Evolutionary conservation across 140 eudicot species (phyloP).

Genomic region (Flaveria floridana): DNA sequence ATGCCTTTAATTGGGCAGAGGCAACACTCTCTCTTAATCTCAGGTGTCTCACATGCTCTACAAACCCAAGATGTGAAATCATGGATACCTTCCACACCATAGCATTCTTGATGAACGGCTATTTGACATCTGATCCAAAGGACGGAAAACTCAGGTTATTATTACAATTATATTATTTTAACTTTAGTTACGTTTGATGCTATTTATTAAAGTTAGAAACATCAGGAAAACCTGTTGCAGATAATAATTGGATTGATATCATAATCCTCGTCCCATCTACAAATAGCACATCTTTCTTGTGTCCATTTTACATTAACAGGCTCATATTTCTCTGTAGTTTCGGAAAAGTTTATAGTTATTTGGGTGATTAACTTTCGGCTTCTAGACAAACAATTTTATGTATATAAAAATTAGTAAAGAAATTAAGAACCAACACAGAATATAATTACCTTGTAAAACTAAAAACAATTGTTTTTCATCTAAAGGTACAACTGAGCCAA

Average conservation of each 20-base stretch:
- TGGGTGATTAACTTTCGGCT: background rate
- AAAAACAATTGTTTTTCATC: constrained; percentile 52
- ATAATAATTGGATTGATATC: constrained; percentile 78
- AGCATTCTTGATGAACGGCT: constrained; percentile 97
- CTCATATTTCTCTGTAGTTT: constrained; percentile 56
- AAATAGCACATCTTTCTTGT: constrained; percentile 82
- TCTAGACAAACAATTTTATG: background rate
- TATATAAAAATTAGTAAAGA: background rate
- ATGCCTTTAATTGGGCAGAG: constrained; percentile 93
- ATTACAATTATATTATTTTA: background rate
- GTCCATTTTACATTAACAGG: constrained; percentile 86
- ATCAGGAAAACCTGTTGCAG: constrained; percentile 64
- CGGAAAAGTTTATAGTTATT: constrained; percentile 12
- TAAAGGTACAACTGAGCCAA: constrained; percentile 37
- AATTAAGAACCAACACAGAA: constrained; percentile 3
- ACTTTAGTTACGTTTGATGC: background rate
- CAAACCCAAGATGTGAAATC: constrained; percentile 97
- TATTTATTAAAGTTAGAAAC: constrained; percentile 12
- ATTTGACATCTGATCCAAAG: constrained; percentile 67
- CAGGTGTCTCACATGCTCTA: constrained; percentile 88
- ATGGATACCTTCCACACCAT: constrained; percentile 56
- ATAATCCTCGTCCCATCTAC: constrained; percentile 96
- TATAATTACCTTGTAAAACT: constrained; percentile 48
- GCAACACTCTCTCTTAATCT: constrained; percentile 72
- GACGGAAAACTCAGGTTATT: background rate